Evolutionary conservation across 2,329 filamentous ascomycete species (phyloP).

Genomic region (Fusarium fujikuroi): DNA sequence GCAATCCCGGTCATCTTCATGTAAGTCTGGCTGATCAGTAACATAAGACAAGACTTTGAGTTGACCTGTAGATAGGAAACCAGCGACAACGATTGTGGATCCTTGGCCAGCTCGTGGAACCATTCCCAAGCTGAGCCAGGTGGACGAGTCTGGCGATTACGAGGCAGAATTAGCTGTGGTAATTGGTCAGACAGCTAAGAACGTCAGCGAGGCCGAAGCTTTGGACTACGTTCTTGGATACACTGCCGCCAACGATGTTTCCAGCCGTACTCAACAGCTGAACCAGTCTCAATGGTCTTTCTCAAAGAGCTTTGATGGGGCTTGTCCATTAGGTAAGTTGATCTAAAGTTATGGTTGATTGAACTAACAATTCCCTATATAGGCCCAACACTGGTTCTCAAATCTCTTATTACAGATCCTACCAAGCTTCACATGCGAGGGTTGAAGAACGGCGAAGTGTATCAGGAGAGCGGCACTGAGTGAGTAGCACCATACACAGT

Average conservation of each 20-base stretch:
- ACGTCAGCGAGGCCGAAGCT: slow-evolving; percentile 66
- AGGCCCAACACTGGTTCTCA: slow-evolving; percentile 74
- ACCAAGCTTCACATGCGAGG: slow-evolving; percentile 65
- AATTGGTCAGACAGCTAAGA: slow-evolving; percentile 61
- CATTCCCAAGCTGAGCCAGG: slow-evolving; percentile 61
- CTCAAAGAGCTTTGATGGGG: slow-evolving; percentile 68
- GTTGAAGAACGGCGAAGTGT: slow-evolving; percentile 62
- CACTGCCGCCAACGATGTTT: slow-evolving; percentile 71
- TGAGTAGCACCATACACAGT: slow-evolving; percentile 41
- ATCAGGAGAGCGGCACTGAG: slow-evolving; percentile 39
- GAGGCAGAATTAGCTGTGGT: slow-evolving; percentile 69
- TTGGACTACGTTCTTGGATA: slow-evolving; percentile 72
- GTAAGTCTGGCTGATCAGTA: slow-evolving; percentile 34
- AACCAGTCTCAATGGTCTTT: slow-evolving; percentile 52
- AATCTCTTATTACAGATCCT: slow-evolving; percentile 65
- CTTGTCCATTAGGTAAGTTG: slow-evolving; percentile 58
- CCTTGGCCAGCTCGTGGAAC: slow-evolving; percentile 63
- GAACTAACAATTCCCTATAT: slow-evolving; percentile 35
- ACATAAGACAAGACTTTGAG: background rate
- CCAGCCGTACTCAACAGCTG: slow-evolving; percentile 48
- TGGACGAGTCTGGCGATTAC: slow-evolving; percentile 66
- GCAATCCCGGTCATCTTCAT: slow-evolving; percentile 67
- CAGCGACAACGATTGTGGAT: slow-evolving; percentile 62
- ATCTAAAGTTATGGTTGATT: background rate
- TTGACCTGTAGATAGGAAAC: slow-evolving; percentile 54